Evolutionary conservation across 495 filamentous ascomycete genomes (phyloP).

Genomic region (Polyplosphaeria fusca): DNA sequence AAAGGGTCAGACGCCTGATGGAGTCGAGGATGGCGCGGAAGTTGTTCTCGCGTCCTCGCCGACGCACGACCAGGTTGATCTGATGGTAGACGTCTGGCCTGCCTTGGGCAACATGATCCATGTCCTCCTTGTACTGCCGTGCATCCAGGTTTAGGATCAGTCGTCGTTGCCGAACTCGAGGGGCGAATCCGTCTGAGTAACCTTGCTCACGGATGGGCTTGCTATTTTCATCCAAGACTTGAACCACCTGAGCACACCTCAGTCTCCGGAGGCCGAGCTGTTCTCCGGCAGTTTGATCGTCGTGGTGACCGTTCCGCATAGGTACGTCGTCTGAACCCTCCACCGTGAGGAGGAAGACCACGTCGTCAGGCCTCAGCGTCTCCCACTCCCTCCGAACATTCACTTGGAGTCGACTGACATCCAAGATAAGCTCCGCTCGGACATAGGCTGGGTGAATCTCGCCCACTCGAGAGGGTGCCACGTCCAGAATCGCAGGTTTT

Average conservation of each 20-base stretch:
- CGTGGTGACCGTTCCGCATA: constrained; percentile 52
- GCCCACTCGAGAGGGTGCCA: constrained; percentile 79
- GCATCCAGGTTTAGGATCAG: constrained; percentile 81
- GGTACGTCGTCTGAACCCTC: constrained; percentile 53
- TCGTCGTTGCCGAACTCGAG: constrained; percentile 58
- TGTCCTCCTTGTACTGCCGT: constrained; percentile 72
- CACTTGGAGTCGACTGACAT: constrained; percentile 73
- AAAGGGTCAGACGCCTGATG: constrained; percentile 79
- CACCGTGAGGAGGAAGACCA: constrained; percentile 81
- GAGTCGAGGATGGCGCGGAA: constrained; percentile 93
- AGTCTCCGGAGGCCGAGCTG: constrained; percentile 65
- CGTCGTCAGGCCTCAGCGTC: constrained; percentile 78
- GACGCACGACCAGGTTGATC: constrained; percentile 82
- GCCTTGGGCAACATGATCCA: constrained; percentile 58
- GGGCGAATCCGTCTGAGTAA: constrained; percentile 52
- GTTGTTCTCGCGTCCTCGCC: constrained; percentile 90
- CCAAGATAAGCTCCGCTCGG: constrained; percentile 81
- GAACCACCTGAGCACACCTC: constrained; percentile 80
- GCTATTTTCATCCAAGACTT: constrained; percentile 86
- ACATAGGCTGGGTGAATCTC: constrained; percentile 81
- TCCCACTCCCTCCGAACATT: constrained; percentile 87
- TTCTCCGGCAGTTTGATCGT: constrained; percentile 51
- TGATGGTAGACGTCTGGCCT: constrained; percentile 76
- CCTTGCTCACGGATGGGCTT: constrained; percentile 62
- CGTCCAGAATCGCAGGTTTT: constrained; percentile 84